A percentile compares a stretch with the other conserved stretches of the same genome.
These are phyloP conservation scores for Geum urbanum DNA, from an alignment of 306 rosid genomes.

Conservation along the genomic window DNA sequence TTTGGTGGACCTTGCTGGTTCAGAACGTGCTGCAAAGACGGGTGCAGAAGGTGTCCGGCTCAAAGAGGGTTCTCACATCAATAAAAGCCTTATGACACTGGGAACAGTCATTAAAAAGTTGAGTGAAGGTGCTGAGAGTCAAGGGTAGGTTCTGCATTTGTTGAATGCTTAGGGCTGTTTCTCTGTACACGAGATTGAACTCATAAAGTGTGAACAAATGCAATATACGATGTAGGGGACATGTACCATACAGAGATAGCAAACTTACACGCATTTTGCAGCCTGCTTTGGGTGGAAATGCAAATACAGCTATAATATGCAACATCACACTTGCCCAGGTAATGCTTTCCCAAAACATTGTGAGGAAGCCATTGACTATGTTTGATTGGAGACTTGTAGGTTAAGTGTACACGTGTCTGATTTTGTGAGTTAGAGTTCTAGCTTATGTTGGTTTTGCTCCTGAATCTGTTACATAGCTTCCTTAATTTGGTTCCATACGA, in stretches of 20 bases:
- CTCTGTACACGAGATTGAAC: conserved; percentile 20
- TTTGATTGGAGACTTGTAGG: background rate
- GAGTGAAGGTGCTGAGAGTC: conserved; percentile 98
- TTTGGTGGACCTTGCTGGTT: conserved; percentile 99
- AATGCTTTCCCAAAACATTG: conserved; percentile 6
- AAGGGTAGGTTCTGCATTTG: conserved; percentile 61
- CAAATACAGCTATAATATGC: conserved; percentile 93
- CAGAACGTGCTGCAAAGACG: conserved; percentile 98
- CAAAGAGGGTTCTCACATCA: conserved; percentile 96
- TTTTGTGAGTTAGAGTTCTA: background rate
- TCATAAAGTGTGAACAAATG: background rate
- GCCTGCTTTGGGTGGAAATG: conserved; percentile 96
- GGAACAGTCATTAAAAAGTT: conserved; percentile 98
- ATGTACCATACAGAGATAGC: conserved; percentile 97
- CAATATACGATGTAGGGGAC: conserved; percentile 60
- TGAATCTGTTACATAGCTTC: background rate
- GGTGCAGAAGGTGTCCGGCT: conserved; percentile 96
- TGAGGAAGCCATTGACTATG: background rate
- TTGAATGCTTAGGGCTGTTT: conserved; percentile 11
- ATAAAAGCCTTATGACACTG: conserved; percentile 89
- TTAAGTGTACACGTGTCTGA: too few relatives aligned
- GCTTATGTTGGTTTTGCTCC: background rate
- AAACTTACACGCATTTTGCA: conserved; percentile 94
- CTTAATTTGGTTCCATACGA: background rate
- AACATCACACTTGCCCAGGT: conserved; percentile 94